Evolutionary conservation across 305 asterid genomes (phyloP).

Genomic region (Fraxinus baroniana): DNA sequence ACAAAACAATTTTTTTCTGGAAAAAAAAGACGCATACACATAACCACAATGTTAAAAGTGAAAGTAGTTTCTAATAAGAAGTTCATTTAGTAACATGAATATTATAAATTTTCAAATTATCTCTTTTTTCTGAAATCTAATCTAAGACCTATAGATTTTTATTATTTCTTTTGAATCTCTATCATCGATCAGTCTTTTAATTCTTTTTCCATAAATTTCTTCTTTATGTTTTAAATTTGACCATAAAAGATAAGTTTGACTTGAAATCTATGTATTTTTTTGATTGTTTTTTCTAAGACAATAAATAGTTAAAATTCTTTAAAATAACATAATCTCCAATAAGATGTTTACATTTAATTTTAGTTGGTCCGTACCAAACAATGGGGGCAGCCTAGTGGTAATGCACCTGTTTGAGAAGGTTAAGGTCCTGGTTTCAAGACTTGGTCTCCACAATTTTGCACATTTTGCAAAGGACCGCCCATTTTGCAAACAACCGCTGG

Average conservation of each 20-base stretch:
- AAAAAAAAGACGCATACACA: background rate
- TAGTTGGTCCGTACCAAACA: background rate
- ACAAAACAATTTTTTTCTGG: background rate
- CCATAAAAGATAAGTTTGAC: background rate
- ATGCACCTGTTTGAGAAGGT: background rate
- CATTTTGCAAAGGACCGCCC: background rate
- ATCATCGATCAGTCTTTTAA: background rate
- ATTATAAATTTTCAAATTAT: background rate
- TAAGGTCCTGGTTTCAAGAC: background rate
- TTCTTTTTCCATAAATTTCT: background rate
- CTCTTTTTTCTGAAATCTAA: background rate
- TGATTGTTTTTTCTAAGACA: background rate
- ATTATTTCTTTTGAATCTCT: background rate
- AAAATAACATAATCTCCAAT: background rate
- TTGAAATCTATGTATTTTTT: background rate
- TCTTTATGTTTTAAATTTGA: background rate
- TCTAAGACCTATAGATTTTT: background rate
- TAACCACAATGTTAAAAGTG: background rate
- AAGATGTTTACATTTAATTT: background rate
- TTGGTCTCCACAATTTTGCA: background rate
- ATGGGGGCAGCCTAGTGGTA: background rate
- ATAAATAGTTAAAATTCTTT: background rate
- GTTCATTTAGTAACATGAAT: background rate
- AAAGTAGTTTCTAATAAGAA: background rate
- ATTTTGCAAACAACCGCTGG: background rate